Conservation (phyloP, 352 stramenopile species). For the Globisporangium polare region DNA sequence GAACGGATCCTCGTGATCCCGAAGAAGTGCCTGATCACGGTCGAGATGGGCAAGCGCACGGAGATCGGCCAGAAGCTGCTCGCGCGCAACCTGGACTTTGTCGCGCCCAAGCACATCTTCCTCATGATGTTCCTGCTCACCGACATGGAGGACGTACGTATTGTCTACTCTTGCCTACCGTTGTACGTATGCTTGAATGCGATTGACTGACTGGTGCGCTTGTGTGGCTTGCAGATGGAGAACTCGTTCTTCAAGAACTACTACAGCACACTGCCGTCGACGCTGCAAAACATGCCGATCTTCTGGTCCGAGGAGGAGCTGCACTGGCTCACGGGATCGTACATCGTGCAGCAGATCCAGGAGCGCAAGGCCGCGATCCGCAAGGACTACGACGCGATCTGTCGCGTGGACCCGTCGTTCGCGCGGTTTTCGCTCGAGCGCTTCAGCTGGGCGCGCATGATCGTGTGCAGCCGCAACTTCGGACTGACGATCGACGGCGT, state of each 20-base stretch:
- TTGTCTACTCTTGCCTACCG: background rate
- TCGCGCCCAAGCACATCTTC: constrained; percentile 99
- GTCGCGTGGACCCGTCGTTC: constrained; percentile 89
- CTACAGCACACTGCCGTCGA: constrained; percentile 96
- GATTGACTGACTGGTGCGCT: background rate
- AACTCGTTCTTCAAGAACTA: constrained; percentile 91
- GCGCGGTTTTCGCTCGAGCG: constrained; percentile 92
- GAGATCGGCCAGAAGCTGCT: constrained; percentile 94
- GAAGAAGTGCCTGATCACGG: constrained; percentile 97
- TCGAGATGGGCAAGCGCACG: constrained; percentile 99
- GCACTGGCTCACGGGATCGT: constrained; percentile 87
- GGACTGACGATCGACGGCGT: constrained; percentile 96
- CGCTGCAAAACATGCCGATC: constrained; percentile 97
- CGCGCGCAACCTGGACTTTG: constrained; percentile 92
- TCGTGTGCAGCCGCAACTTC: constrained; percentile 99
- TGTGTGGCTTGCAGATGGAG: constrained; percentile 34
- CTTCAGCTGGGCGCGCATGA: constrained; percentile 99
- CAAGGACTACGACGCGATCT: constrained; percentile 97
- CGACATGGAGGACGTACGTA: constrained; percentile 89
- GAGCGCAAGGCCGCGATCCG: constrained; percentile 95
- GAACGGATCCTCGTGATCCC: constrained; percentile 91
- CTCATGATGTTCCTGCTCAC: constrained; percentile 99
- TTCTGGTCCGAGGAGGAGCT: constrained; percentile 98
- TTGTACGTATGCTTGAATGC: background rate
- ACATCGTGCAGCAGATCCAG: constrained; percentile 93